A percentile compares a stretch with the other conserved stretches of the same genome.
Conservation (phyloP, 2,329 filamentous ascomycete species). For the Fonsecaea pugnacius region DNA sequence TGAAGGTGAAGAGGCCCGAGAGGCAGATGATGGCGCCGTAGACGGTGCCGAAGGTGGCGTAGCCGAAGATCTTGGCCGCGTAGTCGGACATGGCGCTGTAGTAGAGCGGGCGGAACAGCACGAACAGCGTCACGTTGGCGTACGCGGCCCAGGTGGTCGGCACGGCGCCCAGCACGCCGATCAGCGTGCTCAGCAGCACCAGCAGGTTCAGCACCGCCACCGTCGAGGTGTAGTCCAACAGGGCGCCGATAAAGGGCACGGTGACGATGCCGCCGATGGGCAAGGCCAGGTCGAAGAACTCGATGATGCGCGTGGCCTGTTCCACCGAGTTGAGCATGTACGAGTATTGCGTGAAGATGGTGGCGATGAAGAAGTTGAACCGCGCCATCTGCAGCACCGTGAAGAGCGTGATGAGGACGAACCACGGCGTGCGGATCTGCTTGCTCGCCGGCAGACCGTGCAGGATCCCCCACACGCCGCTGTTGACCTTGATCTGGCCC, state of each 20-base stretch:
- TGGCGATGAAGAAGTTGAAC: constrained; percentile 90
- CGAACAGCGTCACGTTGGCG: constrained; percentile 78
- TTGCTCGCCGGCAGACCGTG: constrained; percentile 70
- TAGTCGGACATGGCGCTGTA: constrained; percentile 92
- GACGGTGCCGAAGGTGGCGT: constrained; percentile 86
- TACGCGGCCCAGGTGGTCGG: constrained; percentile 73
- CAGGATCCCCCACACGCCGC: constrained; percentile 83
- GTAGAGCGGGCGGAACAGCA: constrained; percentile 84
- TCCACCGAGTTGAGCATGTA: constrained; percentile 69
- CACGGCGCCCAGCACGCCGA: constrained; percentile 76
- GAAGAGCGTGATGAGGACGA: constrained; percentile 77
- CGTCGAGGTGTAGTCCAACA: constrained; percentile 79
- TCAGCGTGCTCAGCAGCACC: constrained; percentile 71
- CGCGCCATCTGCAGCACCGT: constrained; percentile 74
- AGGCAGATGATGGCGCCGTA: constrained; percentile 89
- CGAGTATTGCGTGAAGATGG: constrained; percentile 78
- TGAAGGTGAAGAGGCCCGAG: constrained; percentile 80
- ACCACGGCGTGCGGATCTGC: constrained; percentile 82
- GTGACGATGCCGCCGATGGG: constrained; percentile 79
- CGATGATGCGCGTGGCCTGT: constrained; percentile 71
- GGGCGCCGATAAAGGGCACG: constrained; percentile 79
- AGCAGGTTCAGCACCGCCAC: constrained; percentile 70
- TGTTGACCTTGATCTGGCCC: constrained; percentile 70
- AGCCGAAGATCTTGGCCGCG: constrained; percentile 88
- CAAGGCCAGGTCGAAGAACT: constrained; percentile 81